Conservation (phyloP, 2,329 filamentous ascomycete genomes). For the Penicillium rolfsii region DNA sequence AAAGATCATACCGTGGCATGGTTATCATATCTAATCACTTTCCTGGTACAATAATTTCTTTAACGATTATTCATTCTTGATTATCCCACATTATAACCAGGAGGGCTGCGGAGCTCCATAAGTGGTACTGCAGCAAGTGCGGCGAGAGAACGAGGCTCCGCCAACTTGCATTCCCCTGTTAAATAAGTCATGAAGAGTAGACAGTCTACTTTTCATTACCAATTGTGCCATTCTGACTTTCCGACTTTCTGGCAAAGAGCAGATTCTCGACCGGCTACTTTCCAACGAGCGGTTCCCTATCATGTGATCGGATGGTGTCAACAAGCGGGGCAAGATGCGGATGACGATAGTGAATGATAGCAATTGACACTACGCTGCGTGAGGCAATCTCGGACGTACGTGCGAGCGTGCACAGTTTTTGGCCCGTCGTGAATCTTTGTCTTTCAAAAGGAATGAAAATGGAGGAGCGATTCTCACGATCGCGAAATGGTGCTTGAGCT, state of each 20-base stretch:
- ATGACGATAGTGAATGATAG: not conserved
- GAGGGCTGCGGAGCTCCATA: no score
- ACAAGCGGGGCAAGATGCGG: constrained; percentile 19
- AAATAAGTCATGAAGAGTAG: not conserved
- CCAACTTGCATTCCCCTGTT: not conserved
- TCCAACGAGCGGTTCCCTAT: not conserved
- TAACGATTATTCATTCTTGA: no score
- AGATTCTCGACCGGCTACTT: not conserved
- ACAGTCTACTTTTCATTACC: not conserved
- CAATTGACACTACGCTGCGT: not conserved
- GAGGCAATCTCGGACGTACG: not conserved
- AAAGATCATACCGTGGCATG: no score
- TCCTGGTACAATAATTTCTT: no score
- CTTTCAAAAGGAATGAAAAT: constrained; percentile 17
- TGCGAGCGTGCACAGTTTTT: not conserved
- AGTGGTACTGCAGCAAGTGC: not conserved
- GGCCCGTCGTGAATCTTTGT: not conserved
- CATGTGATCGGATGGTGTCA: constrained; percentile 24
- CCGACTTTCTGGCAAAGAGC: not conserved
- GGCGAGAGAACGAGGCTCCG: not conserved
- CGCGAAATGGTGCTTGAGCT: constrained; percentile 23
- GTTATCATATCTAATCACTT: no score
- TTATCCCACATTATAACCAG: no score
- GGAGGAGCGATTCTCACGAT: constrained; percentile 23
- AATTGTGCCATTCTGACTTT: not conserved